Evolutionary conservation across 2,329 filamentous ascomycete species (phyloP).

Genomic region (Penicillium palitans): DNA sequence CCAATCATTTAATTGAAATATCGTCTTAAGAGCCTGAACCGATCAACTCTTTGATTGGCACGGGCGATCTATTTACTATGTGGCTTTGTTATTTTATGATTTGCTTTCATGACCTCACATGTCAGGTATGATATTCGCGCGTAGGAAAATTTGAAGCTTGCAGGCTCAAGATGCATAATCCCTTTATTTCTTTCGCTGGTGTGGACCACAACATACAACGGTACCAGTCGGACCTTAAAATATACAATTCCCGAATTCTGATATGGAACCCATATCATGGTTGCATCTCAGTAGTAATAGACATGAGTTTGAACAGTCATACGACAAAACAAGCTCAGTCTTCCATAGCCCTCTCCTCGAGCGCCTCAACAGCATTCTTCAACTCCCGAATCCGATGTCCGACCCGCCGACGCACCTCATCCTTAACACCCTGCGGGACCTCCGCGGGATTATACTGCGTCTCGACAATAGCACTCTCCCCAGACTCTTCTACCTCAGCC

Average conservation of each 20-base stretch:
- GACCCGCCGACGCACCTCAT: conserved; percentile 47
- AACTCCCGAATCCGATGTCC: conserved; percentile 50
- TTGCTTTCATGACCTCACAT: not conserved
- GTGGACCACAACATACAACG: not conserved
- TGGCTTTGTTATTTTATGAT: not conserved
- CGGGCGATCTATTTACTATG: not conserved
- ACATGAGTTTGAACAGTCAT: not conserved
- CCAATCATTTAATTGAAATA: not conserved
- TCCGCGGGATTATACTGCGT: conserved; percentile 36
- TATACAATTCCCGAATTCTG: not conserved
- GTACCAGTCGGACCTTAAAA: not conserved
- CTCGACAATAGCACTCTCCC: conserved; percentile 27
- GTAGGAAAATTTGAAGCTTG: not conserved
- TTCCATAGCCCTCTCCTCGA: conserved; percentile 44
- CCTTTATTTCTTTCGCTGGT: not conserved
- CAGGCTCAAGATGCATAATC: not conserved
- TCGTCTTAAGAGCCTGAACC: not conserved
- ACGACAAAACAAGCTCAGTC: conserved; percentile 26
- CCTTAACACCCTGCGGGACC: conserved; percentile 33
- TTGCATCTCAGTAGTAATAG: not conserved
- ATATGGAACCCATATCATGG: not conserved
- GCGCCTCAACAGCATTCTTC: conserved; percentile 44
- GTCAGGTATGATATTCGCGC: not conserved
- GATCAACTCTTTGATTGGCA: not conserved
- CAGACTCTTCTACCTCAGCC: conserved; percentile 2